Evolutionary conservation across 305 asterid species (phyloP).

Genomic region (Fraxinus latifolia): DNA sequence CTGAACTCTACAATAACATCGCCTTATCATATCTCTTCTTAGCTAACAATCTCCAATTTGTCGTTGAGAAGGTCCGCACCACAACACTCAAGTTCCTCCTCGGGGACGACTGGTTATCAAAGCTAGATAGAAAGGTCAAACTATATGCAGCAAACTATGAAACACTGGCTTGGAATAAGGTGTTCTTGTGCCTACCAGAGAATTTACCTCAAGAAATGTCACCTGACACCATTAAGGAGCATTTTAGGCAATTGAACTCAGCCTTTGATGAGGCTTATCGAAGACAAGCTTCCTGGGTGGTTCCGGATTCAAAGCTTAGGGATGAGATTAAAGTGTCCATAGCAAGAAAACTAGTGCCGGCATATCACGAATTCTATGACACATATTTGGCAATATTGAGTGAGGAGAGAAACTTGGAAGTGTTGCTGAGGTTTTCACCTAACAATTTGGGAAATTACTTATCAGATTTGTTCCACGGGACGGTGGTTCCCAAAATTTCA

Average conservation of each 20-base stretch:
- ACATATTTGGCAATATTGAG: constrained; percentile 35
- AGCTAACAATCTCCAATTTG: constrained; percentile 54
- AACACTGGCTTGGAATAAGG: constrained; percentile 53
- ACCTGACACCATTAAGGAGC: constrained; percentile 32
- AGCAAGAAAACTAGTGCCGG: constrained; percentile 47
- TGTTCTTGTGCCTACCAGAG: constrained; percentile 41
- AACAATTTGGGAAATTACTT: constrained; percentile 61
- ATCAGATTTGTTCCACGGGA: constrained; percentile 55
- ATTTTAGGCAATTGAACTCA: constrained; percentile 44
- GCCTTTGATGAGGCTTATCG: constrained; percentile 50
- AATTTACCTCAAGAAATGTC: constrained; percentile 29
- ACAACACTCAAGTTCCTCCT: constrained; percentile 41
- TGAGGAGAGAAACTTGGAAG: constrained; percentile 40
- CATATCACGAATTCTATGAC: constrained; percentile 52
- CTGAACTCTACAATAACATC: constrained; percentile 46
- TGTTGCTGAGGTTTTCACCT: constrained; percentile 52
- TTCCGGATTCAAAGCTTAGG: constrained; percentile 51
- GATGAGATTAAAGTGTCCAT: constrained; percentile 65
- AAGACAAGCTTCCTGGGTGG: constrained; percentile 58
- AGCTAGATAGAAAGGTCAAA: constrained; percentile 53
- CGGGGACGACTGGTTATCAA: constrained; percentile 50
- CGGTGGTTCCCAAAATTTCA: constrained; percentile 26
- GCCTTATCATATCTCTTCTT: constrained; percentile 56
- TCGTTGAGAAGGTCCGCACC: constrained; percentile 36
- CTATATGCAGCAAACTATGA: constrained; percentile 54